These are phyloP conservation scores for Entelexis sorbosivorans DNA, from an alignment of 1,139 yeast genomes.

Conservation along the genomic window DNA sequence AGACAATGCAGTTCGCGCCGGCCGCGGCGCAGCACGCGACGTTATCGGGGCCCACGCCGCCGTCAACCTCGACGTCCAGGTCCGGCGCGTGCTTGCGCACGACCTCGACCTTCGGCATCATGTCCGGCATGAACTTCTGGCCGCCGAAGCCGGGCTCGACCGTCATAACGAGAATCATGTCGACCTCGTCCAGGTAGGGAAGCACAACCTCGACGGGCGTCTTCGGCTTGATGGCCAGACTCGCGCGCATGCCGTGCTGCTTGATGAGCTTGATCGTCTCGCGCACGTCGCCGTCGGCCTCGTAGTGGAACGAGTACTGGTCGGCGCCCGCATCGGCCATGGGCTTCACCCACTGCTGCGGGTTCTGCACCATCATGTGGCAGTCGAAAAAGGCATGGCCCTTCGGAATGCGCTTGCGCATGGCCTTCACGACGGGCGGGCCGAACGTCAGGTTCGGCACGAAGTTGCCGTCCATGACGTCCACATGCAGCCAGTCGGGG, in stretches of 20 bases:
- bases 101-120: conserved; percentile 88
- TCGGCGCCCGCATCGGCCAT: conserved; percentile 94
- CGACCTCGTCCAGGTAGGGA: conserved; percentile 66
- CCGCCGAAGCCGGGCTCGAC: conserved; percentile 99
- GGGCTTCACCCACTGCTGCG: conserved; percentile 89
- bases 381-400: conserved; percentile 80
- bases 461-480: conserved; percentile 97
- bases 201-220: conserved; percentile 78
- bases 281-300: conserved; percentile 74
- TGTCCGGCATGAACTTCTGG: conserved; percentile 84
- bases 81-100: conserved; percentile 65
- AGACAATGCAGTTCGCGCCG: conserved; percentile 96
- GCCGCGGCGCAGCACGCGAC: conserved; percentile 82
- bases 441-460: conserved; percentile 95
- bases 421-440: conserved; percentile 72
- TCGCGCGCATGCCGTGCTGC: conserved; percentile 78
- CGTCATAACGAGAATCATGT: conserved; percentile 93
- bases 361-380: conserved; percentile 96
- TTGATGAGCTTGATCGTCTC: conserved; percentile 67
- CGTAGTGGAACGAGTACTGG: conserved; percentile 92
- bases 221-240: conserved; percentile 89
- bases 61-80: conserved; percentile 89
- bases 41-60: conserved; percentile 83
- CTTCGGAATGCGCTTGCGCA: conserved; percentile 68
- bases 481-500: conserved; percentile 96